These are phyloP conservation scores for Streptanthus diversifolius DNA, from an alignment of 345 rosid species.

Conservation along the genomic window DNA sequence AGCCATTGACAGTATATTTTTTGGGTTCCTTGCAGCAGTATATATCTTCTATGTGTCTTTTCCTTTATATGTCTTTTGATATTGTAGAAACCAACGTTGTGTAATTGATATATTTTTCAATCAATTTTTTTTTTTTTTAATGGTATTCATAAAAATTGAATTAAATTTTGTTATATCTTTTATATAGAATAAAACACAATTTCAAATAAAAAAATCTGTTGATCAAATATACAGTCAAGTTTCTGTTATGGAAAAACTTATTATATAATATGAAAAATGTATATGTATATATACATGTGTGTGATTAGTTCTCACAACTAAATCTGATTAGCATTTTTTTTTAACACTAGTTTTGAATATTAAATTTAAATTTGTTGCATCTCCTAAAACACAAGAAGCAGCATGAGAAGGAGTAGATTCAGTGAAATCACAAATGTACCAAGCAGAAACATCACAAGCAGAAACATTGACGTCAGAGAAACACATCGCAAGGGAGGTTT, in stretches of 20 bases:
- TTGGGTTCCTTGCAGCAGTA: constrained; percentile 14
- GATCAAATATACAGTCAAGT: background rate
- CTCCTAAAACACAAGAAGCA: background rate
- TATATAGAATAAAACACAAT: background rate
- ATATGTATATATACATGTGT: background rate
- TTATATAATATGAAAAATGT: background rate
- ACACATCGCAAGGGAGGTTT: background rate
- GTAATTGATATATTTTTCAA: background rate
- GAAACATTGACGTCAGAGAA: background rate
- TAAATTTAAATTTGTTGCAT: background rate
- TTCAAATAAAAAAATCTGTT: background rate
- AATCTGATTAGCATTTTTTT: background rate
- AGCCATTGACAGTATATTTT: background rate
- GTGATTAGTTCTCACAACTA: background rate
- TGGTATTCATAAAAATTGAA: background rate
- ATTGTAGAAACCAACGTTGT: constrained; percentile 6
- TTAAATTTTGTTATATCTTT: background rate
- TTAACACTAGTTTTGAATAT: background rate
- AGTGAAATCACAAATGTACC: background rate
- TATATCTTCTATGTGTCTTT: background rate
- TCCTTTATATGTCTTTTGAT: background rate
- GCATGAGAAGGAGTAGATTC: background rate
- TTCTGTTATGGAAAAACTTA: background rate
- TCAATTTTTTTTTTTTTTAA: background rate
- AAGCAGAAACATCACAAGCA: background rate